Conservation (phyloP, 1,284 basidiomycete species). For the Ceratobasidium sp. region DNA sequence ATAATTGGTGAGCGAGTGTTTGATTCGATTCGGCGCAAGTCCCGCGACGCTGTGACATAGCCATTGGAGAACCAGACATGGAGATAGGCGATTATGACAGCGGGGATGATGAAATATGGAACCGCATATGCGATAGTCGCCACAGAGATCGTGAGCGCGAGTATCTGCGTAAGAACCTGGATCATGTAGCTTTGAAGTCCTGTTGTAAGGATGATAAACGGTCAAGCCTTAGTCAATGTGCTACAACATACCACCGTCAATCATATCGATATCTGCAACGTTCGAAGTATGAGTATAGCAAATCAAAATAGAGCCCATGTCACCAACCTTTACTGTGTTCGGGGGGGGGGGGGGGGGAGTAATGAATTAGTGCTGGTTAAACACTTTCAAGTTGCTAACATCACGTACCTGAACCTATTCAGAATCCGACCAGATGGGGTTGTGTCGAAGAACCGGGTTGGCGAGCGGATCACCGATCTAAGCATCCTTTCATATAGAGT, state of each 20-base stretch:
- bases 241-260: conserved; percentile 19
- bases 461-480: conserved; percentile 34
- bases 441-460: conserved; percentile 38
- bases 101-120: conserved; percentile 26
- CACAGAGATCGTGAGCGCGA: not conserved
- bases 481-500: conserved; percentile 32
- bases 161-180: not conserved
- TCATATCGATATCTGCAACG: conserved; percentile 30
- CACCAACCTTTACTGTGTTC: not conserved
- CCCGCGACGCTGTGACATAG: conserved; percentile 22
- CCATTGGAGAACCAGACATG: conserved; percentile 27
- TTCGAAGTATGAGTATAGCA: conserved; percentile 1
- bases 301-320: not conserved
- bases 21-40: conserved; percentile 29
- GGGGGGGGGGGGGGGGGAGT: too few relatives aligned
- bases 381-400: not conserved
- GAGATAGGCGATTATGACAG: conserved; percentile 12
- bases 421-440: conserved; percentile 35
- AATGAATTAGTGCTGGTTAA: not conserved
- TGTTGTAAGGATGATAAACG: not conserved
- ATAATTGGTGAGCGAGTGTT: conserved; percentile 38
- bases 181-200: conserved; percentile 25
- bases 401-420: conserved; percentile 8
- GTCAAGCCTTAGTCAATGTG: too few relatives aligned
- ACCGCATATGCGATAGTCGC: conserved; percentile 30